Percentiles rank a stretch among this genome's conserved stretches.
These are phyloP conservation scores for Amanita rimosa DNA, from an alignment of 768 basidiomycete genomes.

Conservation along the genomic window DNA sequence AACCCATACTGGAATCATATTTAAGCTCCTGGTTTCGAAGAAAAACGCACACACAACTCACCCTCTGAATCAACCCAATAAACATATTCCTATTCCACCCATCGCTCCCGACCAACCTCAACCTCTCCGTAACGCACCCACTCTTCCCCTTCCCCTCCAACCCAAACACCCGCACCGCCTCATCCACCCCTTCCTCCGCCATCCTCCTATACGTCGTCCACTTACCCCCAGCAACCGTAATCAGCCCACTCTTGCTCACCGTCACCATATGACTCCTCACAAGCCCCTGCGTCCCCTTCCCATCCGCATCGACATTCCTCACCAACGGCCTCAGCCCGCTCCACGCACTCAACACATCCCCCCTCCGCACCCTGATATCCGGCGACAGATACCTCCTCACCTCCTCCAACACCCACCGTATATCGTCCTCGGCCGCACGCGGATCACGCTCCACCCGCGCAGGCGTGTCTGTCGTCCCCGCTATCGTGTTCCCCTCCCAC, in stretches of 20 bases:
- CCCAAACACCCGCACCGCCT: slow-evolving; percentile 69
- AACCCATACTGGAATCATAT: slow-evolving; percentile 52
- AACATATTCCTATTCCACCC: slow-evolving; percentile 97
- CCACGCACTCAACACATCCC: slow-evolving; percentile 95
- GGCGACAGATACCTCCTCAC: slow-evolving; percentile 80
- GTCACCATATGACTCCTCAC: slow-evolving; percentile 93
- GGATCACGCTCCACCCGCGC: slow-evolving; percentile 65
- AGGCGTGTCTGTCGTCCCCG: slow-evolving; percentile 90
- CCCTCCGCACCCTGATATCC: slow-evolving; percentile 89
- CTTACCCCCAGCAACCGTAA: slow-evolving; percentile 96
- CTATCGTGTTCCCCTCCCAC: slow-evolving; percentile 97
- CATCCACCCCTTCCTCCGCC: slow-evolving; percentile 91
- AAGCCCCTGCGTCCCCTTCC: slow-evolving; percentile 65
- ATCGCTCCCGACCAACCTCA: slow-evolving; percentile 85
- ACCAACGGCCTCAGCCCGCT: slow-evolving; percentile 87
- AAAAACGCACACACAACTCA: slow-evolving; percentile 21
- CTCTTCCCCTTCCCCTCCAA: slow-evolving; percentile 43
- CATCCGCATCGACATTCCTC: slow-evolving; percentile 30
- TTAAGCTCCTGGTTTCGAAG: too few species aligned
- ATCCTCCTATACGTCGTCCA: slow-evolving; percentile 98
- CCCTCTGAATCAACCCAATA: slow-evolving; percentile 87
- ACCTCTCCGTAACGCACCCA: slow-evolving; percentile 66
- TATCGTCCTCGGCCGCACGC: slow-evolving; percentile 82
- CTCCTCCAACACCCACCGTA: slow-evolving; percentile 94
- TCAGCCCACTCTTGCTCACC: slow-evolving; percentile 64